Percentiles rank a stretch among this genome's conserved stretches.
phyloP scores from a whole-genome alignment of 2,329 filamentous ascomycete species.

The Beauveria asiatica region DNA sequence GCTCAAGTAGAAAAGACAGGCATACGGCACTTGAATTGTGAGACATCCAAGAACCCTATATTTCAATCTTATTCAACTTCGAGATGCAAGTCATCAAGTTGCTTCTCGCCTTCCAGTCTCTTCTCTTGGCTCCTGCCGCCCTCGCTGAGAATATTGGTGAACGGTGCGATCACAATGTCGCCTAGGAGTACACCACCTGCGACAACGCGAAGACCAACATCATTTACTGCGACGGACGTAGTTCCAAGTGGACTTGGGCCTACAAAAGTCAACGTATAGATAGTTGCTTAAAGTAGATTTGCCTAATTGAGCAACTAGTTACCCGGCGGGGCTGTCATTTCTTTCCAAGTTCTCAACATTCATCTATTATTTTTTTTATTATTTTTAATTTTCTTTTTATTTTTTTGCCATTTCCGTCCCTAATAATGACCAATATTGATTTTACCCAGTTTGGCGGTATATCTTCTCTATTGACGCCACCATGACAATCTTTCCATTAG shows the following conservation, averaged over 20 bases:
- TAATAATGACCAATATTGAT: too few relatives aligned
- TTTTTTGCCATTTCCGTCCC: too few relatives aligned
- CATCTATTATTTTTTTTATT: too few relatives aligned
- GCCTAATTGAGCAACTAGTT: too few relatives aligned
- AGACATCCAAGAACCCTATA: not conserved
- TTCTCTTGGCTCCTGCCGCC: conserved; percentile 9
- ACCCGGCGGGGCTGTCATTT: too few relatives aligned
- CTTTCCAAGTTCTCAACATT: too few relatives aligned
- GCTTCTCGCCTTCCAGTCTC: conserved; percentile 16
- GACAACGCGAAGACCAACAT: not conserved
- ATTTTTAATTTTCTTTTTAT: too few relatives aligned
- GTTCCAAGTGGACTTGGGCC: not conserved
- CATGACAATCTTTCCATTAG: too few relatives aligned
- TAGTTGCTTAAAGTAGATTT: too few relatives aligned
- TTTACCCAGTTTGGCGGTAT: too few relatives aligned
- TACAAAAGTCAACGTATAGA: not conserved
- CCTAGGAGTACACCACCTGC: not conserved
- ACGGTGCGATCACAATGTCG: not conserved
- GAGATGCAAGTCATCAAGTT: conserved; percentile 36
- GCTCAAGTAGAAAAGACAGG: not conserved
- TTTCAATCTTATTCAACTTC: conserved; percentile 4
- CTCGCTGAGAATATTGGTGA: not conserved
- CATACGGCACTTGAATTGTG: not conserved
- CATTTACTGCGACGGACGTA: not conserved
- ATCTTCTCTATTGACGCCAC: too few relatives aligned